Evolutionary conservation across 164 flowering plant genomes (phyloP).

Genomic region (Magnolia kwangsiensis): DNA sequence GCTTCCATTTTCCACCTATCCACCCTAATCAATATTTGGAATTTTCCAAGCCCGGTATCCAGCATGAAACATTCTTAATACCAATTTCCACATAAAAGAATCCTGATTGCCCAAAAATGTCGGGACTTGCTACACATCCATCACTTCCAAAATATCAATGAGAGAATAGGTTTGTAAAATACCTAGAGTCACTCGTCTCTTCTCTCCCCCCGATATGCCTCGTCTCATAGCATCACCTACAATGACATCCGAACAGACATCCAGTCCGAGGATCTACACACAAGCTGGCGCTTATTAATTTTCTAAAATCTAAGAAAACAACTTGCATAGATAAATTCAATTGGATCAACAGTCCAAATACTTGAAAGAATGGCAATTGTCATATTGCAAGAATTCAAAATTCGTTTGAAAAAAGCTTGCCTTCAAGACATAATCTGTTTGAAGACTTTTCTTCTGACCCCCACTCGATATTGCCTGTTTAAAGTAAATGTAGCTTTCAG

Average conservation of each 20-base stretch:
- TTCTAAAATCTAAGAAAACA: no score
- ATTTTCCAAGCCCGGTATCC: neutral
- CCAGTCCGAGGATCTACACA: conserved; percentile 63
- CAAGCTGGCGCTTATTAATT: neutral
- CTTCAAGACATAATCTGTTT: conserved; percentile 65
- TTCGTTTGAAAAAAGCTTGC: conserved; percentile 20
- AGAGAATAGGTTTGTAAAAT: neutral
- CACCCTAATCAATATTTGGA: neutral
- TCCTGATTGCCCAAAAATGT: neutral
- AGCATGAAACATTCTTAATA: no score
- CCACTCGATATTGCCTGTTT: conserved; percentile 49
- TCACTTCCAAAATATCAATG: neutral
- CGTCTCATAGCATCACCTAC: conserved; percentile 67
- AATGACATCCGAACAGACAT: conserved; percentile 53
- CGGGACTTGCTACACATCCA: neutral
- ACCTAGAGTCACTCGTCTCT: conserved; percentile 69
- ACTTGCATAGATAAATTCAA: no score
- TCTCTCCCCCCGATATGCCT: conserved; percentile 77
- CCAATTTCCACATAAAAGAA: no score
- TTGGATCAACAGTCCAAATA: no score
- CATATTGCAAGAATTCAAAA: no score
- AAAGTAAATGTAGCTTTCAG: neutral
- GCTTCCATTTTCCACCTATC: no score
- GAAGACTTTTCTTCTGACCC: conserved; percentile 46
- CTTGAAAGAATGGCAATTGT: no score